Conservation (phyloP, 106 monocot genomes). For the Vanilla planifolia region DNA sequence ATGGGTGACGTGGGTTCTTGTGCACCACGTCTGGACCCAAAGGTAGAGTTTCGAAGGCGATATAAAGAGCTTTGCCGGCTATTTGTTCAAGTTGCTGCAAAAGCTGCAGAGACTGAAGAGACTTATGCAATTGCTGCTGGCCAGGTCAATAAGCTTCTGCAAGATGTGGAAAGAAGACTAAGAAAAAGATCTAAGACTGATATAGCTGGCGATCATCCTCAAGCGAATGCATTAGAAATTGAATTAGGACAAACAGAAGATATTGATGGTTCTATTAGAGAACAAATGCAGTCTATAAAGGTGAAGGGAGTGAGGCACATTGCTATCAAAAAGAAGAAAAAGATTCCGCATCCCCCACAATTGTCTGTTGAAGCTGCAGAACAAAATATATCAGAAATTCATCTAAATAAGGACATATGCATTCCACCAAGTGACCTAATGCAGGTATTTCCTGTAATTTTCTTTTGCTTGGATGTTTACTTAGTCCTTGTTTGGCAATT, state of each 20-base stretch:
- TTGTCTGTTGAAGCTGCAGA: background rate
- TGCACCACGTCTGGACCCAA: conserved; percentile 2
- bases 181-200: conserved; percentile 7
- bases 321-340: conserved; percentile 7
- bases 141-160: conserved; percentile 3
- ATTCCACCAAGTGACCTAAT: background rate
- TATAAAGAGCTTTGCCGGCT: conserved; percentile 11
- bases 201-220: background rate
- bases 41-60: conserved; percentile 4
- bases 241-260: conserved; percentile 8
- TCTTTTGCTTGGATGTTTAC: no score
- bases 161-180: conserved; percentile 8
- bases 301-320: conserved; percentile 1
- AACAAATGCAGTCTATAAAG: background rate
- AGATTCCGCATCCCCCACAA: background rate
- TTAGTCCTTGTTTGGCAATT: no score
- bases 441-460: conserved; percentile 1
- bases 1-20: background rate
- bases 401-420: background rate
- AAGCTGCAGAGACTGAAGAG: conserved; percentile 12
- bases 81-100: conserved; percentile 8
- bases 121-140: conserved; percentile 15
- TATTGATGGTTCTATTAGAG: conserved; percentile 1
- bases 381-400: conserved; percentile 1
- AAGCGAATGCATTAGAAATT: background rate